phyloP scores from a whole-genome alignment of 1,284 basidiomycete species.

The Taiwanofungus camphoratus region DNA sequence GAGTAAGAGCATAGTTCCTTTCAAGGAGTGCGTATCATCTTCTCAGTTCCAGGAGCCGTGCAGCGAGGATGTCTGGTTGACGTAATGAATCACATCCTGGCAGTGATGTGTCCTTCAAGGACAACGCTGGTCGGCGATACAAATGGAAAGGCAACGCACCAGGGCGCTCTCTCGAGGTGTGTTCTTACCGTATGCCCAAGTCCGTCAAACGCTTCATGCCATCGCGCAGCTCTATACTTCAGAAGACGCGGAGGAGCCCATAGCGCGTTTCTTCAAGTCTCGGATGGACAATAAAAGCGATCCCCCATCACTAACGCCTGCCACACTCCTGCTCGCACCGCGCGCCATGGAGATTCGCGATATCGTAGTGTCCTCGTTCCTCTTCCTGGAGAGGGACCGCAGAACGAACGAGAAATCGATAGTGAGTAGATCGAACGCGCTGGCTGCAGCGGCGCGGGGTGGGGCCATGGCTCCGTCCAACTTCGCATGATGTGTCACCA shows the following conservation, averaged over 20 bases:
- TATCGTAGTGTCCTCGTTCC: conserved; percentile 34
- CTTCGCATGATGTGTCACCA: too few relatives aligned
- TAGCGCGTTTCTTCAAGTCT: conserved; percentile 33
- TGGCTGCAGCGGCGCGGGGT: background rate
- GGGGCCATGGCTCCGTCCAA: background rate
- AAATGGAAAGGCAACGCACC: conserved; percentile 37
- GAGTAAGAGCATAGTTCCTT: conserved; percentile 38
- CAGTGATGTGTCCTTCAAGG: conserved; percentile 34
- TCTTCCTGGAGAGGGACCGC: conserved; percentile 30
- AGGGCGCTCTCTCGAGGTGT: conserved; percentile 32
- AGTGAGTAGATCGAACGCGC: background rate
- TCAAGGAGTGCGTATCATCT: conserved; percentile 31
- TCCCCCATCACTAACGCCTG: conserved; percentile 18
- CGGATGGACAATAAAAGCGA: conserved; percentile 19
- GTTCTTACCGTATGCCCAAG: background rate
- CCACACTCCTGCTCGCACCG: conserved; percentile 28
- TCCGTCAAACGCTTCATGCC: background rate
- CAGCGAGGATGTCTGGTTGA: too few relatives aligned
- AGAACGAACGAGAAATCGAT: background rate
- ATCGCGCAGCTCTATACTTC: conserved; percentile 31
- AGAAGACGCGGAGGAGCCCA: conserved; percentile 26
- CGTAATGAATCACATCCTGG: background rate
- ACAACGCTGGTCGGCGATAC: conserved; percentile 30
- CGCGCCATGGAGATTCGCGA: conserved; percentile 33
- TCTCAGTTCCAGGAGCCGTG: too few relatives aligned